phyloP scores from a whole-genome alignment of 2,329 filamentous ascomycete species.

The Colletotrichum shisoi region DNA sequence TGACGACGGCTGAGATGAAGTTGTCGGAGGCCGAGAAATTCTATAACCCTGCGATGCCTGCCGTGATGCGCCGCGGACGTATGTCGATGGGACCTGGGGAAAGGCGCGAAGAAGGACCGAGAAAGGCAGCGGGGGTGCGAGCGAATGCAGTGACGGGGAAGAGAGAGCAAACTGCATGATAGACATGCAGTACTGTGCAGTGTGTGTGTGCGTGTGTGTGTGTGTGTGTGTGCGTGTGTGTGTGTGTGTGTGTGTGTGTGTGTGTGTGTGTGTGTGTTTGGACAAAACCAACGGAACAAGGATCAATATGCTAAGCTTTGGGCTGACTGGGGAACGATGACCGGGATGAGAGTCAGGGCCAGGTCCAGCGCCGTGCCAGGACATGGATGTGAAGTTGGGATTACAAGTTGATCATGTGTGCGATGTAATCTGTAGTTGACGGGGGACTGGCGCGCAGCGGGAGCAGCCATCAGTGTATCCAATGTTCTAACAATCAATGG shows the following conservation, averaged over 20 bases:
- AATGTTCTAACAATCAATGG: too few species aligned
- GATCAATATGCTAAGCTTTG: conserved; percentile 15
- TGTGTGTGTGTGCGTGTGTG: background rate
- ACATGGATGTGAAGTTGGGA: background rate
- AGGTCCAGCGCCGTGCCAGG: conserved; percentile 11
- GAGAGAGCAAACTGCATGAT: background rate
- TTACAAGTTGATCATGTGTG: background rate
- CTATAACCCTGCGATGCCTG: background rate
- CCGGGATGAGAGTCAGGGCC: conserved; percentile 31
- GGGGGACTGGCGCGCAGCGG: background rate
- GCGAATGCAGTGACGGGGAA: conserved; percentile 7
- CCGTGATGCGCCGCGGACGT: background rate
- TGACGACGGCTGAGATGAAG: conserved; percentile 8
- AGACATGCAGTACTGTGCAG: too few species aligned
- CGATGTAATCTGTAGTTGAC: too few species aligned
- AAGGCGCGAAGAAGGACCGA: conserved; percentile 33
- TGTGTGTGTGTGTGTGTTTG: background rate
- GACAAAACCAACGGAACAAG: background rate
- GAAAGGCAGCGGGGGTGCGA: conserved; percentile 28
- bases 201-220: too few species aligned
- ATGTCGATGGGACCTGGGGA: conserved; percentile 7
- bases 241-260: background rate
- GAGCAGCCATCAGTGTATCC: background rate
- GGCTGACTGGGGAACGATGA: conserved; percentile 7
- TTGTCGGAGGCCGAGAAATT: conserved; percentile 5